Evolutionary conservation across 75 land plant genomes (phyloP), one percentile per base, ranked within the genome.

Genomic region (Cupressus sempervirens): DNA sequence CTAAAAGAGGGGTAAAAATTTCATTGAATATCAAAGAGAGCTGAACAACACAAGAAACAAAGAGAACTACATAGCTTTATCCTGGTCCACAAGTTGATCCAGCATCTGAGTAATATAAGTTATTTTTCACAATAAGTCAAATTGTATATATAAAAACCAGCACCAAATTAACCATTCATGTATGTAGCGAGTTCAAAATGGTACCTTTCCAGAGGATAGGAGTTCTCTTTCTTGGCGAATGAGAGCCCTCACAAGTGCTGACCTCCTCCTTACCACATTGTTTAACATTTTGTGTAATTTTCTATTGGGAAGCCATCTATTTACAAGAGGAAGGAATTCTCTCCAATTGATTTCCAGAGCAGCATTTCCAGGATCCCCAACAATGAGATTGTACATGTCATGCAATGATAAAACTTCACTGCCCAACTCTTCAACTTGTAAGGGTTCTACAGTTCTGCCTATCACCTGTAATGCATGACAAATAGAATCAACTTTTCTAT

Each of bases 301-400:
- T 84, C 84, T 93, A 62, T 94, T 96, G 1, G 98, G 98, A 86
- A 96, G 48, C 98, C 98, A 96, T 75, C 84, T 89, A 68, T 68
- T 68, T 38, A 97, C 67, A 41, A 89, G 88, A 1, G 99, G 99
- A 88, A 97, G 91, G 91, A 97, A 97, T 82, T 97, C 97, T 68
- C 99, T 95, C 99, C 99, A 97, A 70, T 97, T 97, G 41, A 97
- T 94, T 32, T 94, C 91, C 23, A 94, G 91, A 45, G 94, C 97
- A 30, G 92, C 94, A 87, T 88, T 91, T 91, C 93, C 89, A 29
- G 89, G 89, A 84, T 94, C 99, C 32, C 79, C 29, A 56, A 97
- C 94, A 26, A 95, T 76, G 13, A 91, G 72, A 1, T 88, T 30
- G 85, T 86, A 91, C 1, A 94, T 91, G 65, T 97, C 94, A 2